Base-by-base conservation (phyloP, 148 eudicot genomes). In the Cornus suecica region DNA sequence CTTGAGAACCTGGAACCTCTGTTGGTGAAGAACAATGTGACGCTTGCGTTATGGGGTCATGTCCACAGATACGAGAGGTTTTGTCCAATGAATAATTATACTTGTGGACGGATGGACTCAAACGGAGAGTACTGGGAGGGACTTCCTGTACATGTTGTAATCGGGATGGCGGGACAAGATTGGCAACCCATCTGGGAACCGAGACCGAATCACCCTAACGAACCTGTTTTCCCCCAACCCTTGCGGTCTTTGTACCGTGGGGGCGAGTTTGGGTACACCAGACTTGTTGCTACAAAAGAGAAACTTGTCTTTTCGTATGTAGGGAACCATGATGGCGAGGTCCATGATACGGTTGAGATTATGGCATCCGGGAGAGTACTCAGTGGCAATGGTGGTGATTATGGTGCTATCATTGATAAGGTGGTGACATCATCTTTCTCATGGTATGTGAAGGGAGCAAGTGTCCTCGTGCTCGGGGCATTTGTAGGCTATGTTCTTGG, bases 141-240 rank as follows among this genome's bases (percentile, higher is more conserved):
- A 10, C 84, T 78, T 65, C 97, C 97, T 0, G 91, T 91, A 74
- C 99, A 96, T 66, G 74, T 89, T 74, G 99, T 93, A 71, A 96
- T 96, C 60, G 99, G 99, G 48, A 96, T 96, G 99, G 99, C 83
- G 0, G 99, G 99, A 15, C 94, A 89, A 74, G 99, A 96, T 74
- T 96, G 98, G 98, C 99, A 95, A 76, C 88, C 94, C 37, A 82
- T 88, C 16, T 95, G 99, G 99, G 84, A 85, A 52, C 97, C 98
- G 2, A 86, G 98, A 76, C 76, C 88, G 2, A 81, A 86, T 22
- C 99, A 96, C 81, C 86, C 83, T 2, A 73, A 78, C 10, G 83
- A 75, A 42, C 97, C 98, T 0, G 75, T 93, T 28, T 93, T 80
- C 79, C 99, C 99, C 34, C 98, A 93, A 73, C 91, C 97, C 10